phyloP scores from a whole-genome alignment of 306 rosid species.

The Lagenaria siceraria region DNA sequence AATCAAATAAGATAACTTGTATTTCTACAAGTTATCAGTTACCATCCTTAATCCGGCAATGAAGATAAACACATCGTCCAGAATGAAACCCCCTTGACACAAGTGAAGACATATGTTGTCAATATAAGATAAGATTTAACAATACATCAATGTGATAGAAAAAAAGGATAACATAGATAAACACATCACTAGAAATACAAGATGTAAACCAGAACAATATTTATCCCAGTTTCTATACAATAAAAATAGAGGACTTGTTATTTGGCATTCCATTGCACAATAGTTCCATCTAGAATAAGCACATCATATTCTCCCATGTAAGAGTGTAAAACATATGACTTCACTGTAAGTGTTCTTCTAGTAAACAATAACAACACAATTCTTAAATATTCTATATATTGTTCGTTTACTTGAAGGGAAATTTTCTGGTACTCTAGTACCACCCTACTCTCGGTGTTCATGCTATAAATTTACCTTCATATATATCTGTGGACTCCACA shows the following conservation, averaged over 20 bases:
- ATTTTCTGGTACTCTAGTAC: too few species aligned
- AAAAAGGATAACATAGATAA: too few species aligned
- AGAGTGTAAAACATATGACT: not conserved
- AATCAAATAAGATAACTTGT: too few species aligned
- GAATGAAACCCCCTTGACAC: constrained; percentile 92
- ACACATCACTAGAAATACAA: constrained; percentile 2
- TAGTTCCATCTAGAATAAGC: not conserved
- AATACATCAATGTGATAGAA: too few species aligned
- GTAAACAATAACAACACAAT: too few species aligned
- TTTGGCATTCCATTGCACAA: not conserved
- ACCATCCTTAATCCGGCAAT: constrained; percentile 93
- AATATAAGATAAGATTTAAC: constrained; percentile 12
- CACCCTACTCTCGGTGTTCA: too few species aligned
- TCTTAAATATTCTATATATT: too few species aligned
- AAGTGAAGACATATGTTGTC: constrained; percentile 11
- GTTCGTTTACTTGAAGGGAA: too few species aligned
- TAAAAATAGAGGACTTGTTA: not conserved
- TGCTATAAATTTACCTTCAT: too few species aligned
- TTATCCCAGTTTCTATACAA: not conserved
- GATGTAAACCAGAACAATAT: not conserved
- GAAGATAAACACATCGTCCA: constrained; percentile 91
- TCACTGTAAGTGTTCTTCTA: too few species aligned
- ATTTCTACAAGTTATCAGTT: too few species aligned
- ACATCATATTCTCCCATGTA: not conserved
- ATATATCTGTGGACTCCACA: too few species aligned